These are phyloP conservation scores for Salix purpurea DNA, from an alignment of 345 rosid genomes.

Conservation along the genomic window DNA sequence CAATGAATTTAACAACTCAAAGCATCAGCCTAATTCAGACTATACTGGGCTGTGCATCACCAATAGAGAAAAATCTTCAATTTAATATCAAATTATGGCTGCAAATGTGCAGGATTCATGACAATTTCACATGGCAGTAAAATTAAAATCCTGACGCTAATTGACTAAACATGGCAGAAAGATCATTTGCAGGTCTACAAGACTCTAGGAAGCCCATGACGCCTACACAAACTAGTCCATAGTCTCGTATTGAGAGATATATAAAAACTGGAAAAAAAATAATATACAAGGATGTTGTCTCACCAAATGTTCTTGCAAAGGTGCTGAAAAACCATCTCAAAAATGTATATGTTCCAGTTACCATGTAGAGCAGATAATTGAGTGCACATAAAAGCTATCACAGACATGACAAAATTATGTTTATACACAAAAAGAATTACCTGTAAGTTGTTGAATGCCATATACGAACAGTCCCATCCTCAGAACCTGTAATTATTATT, in stretches of 20 bases:
- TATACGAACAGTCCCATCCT: slow-evolving; percentile 76
- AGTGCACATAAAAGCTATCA: neutral
- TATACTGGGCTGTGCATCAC: neutral
- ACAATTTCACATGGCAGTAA: neutral
- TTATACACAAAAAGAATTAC: slow-evolving; percentile 22
- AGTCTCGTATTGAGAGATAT: neutral
- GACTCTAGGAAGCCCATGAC: neutral
- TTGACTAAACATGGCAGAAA: neutral
- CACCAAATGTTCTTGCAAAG: neutral
- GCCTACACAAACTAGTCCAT: neutral
- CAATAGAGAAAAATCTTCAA: neutral
- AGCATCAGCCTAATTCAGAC: neutral
- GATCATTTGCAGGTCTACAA: neutral
- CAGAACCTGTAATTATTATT: slow-evolving; percentile 75
- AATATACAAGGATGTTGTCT: neutral
- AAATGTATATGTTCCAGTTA: neutral
- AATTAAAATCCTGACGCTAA: neutral
- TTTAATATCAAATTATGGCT: neutral
- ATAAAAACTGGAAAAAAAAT: neutral
- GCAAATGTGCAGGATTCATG: neutral
- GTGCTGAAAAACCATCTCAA: neutral
- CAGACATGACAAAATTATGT: neutral
- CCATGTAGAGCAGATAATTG: neutral
- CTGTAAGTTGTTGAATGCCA: slow-evolving; percentile 85
- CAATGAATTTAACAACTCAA: neutral